Evolutionary conservation across 345 rosid genomes (phyloP).

Genomic region (Salix brachista): DNA sequence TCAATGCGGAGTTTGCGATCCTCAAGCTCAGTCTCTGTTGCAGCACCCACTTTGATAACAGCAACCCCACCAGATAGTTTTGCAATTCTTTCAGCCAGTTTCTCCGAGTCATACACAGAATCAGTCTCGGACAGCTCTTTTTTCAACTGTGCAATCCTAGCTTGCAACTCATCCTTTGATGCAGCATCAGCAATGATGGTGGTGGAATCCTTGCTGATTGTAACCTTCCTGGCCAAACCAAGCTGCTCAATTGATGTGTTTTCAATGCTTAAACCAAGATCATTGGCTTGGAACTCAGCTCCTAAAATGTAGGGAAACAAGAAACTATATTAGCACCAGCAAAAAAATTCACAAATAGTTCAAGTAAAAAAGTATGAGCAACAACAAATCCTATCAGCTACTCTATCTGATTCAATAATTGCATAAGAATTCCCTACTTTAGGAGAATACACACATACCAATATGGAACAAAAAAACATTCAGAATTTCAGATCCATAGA

Average conservation of each 20-base stretch:
- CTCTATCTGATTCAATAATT: too few species aligned
- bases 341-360: not conserved
- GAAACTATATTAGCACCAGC: not conserved
- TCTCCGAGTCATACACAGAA: constrained; percentile 80
- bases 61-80: constrained; percentile 96
- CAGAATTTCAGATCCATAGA: not conserved
- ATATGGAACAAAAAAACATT: not conserved
- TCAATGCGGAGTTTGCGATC: constrained; percentile 90
- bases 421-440: not conserved
- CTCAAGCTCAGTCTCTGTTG: constrained; percentile 96
- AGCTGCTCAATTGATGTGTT: constrained; percentile 76
- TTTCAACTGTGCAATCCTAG: constrained; percentile 76
- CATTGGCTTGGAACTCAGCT: constrained; percentile 85
- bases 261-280: constrained; percentile 74
- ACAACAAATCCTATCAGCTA: not conserved
- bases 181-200: constrained; percentile 92
- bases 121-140: constrained; percentile 87
- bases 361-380: not conserved
- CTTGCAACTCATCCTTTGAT: constrained; percentile 83
- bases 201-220: constrained; percentile 73
- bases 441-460: not conserved
- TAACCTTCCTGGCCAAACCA: constrained; percentile 81
- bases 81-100: constrained; percentile 93
- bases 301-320: constrained; percentile 41
- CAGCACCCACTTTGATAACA: constrained; percentile 95